Conservation (phyloP, 768 basidiomycete genomes). For the Trametes villosa region DNA sequence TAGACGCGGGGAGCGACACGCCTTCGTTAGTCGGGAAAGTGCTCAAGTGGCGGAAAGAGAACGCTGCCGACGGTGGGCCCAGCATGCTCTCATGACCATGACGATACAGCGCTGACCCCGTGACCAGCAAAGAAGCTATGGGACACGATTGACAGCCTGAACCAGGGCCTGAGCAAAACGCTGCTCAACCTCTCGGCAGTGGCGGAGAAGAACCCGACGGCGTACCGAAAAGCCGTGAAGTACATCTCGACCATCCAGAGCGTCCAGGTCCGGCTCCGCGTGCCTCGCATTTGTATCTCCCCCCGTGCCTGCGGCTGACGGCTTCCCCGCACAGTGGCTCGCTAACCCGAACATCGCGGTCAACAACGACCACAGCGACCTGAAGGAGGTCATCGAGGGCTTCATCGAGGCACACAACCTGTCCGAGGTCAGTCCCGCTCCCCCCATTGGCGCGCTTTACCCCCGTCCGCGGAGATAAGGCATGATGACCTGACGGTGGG, state of each 20-base stretch:
- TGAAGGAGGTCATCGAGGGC: slow-evolving; percentile 48
- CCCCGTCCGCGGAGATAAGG: too few relatives aligned
- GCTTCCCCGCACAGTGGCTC: slow-evolving; percentile 26
- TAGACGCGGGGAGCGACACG: slow-evolving; percentile 95
- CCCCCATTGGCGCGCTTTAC: neutral
- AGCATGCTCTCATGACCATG: neutral
- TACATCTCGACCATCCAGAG: slow-evolving; percentile 64
- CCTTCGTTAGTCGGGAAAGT: slow-evolving; percentile 93
- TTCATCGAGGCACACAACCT: slow-evolving; percentile 62
- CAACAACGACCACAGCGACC: slow-evolving; percentile 34
- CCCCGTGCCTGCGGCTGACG: neutral
- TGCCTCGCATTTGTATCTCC: neutral
- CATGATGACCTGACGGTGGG: neutral
- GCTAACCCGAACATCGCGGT: slow-evolving; percentile 55
- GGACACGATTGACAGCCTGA: slow-evolving; percentile 64
- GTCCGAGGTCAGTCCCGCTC: slow-evolving; percentile 52
- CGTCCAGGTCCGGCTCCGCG: slow-evolving; percentile 60
- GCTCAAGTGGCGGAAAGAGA: slow-evolving; percentile 81
- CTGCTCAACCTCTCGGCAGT: slow-evolving; percentile 56
- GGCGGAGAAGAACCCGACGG: slow-evolving; percentile 48
- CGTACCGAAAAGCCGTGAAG: slow-evolving; percentile 62
- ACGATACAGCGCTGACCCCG: neutral
- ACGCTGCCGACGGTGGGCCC: slow-evolving; percentile 54
- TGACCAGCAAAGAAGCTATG: slow-evolving; percentile 65
- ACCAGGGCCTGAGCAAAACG: slow-evolving; percentile 59